Evolutionary conservation across 495 filamentous ascomycete genomes (phyloP).

Genomic region (Tuber umbilicatum): DNA sequence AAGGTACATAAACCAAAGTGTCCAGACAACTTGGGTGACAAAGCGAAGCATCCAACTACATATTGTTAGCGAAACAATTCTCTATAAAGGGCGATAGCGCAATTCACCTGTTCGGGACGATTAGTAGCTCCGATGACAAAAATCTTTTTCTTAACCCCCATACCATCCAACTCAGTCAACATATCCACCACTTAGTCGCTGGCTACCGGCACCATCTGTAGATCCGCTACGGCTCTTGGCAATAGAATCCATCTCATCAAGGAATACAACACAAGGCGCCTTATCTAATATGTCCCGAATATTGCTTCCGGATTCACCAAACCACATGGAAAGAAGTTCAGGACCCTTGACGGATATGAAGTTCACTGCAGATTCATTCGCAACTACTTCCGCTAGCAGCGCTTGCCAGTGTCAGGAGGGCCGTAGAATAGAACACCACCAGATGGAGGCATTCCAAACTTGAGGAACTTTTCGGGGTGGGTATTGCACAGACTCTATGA

Average conservation of each 20-base stretch:
- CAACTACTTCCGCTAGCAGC: conserved; percentile 96
- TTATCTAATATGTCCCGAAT: conserved; percentile 99
- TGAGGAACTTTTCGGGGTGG: conserved; percentile 99
- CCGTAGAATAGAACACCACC: conserved; percentile 98
- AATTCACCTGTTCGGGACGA: conserved; percentile 71
- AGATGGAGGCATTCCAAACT: conserved; percentile 96
- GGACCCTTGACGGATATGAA: conserved; percentile 99
- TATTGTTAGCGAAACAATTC: conserved; percentile 14
- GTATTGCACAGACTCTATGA: conserved; percentile 98
- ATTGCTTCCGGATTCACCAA: conserved; percentile 99
- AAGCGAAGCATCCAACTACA: conserved; percentile 77
- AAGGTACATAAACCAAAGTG: conserved; percentile 93
- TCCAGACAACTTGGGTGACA: conserved; percentile 98
- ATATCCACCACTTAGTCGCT: conserved; percentile 99
- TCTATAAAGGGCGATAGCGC: neutral
- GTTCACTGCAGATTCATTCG: conserved; percentile 98
- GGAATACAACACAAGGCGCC: conserved; percentile 97
- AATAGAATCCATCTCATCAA: conserved; percentile 97
- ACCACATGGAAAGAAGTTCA: conserved; percentile 98
- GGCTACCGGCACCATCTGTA: conserved; percentile 87
- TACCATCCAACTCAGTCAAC: conserved; percentile 58
- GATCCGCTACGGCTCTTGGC: conserved; percentile 99
- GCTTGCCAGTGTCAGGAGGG: conserved; percentile 99
- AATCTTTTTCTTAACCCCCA: conserved; percentile 97
- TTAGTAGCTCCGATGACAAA: conserved; percentile 99